phyloP scores from a whole-genome alignment of 371 early-diverging fungal species.

The Mortierella sp. region DNA sequence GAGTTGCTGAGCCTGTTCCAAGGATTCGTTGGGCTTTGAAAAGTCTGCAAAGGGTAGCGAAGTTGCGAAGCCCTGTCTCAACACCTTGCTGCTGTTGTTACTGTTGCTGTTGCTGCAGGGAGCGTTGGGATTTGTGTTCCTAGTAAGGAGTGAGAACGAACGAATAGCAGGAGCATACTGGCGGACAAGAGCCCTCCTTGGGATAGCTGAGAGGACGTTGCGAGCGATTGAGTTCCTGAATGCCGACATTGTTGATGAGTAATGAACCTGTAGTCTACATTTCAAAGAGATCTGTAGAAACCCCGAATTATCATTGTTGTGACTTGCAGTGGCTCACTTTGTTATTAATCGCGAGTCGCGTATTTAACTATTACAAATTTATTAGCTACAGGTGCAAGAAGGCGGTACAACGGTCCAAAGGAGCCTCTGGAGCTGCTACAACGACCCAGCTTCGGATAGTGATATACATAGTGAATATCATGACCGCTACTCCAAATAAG shows the following conservation, averaged over 20 bases:
- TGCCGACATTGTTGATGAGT: conserved; percentile 27
- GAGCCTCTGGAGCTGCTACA: conserved; percentile 9
- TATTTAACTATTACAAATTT: not conserved
- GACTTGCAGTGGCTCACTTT: conserved; percentile 2
- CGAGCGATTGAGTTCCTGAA: conserved; percentile 36
- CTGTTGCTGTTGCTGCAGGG: conserved; percentile 36
- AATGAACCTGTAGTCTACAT: not conserved
- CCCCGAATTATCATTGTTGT: not conserved
- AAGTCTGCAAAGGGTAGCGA: conserved; percentile 48
- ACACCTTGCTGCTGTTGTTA: conserved; percentile 5
- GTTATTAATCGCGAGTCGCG: not conserved
- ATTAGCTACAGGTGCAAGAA: conserved; percentile 9
- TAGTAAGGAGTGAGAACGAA: conserved; percentile 67
- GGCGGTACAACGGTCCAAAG: conserved; percentile 27
- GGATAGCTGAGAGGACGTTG: conserved; percentile 3
- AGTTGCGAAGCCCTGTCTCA: conserved; percentile 37
- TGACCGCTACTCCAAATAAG: conserved; percentile 76
- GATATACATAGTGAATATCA: conserved; percentile 82
- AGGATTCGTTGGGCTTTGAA: conserved; percentile 19
- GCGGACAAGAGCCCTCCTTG: conserved; percentile 10
- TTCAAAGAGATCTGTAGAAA: not conserved
- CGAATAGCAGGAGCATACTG: conserved; percentile 1
- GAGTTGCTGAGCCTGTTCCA: conserved; percentile 49
- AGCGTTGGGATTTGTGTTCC: conserved; percentile 86
- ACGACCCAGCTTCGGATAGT: conserved; percentile 76